Base-by-base conservation (phyloP, 176 grass and related monocot species). In the Phragmites australis region DNA sequence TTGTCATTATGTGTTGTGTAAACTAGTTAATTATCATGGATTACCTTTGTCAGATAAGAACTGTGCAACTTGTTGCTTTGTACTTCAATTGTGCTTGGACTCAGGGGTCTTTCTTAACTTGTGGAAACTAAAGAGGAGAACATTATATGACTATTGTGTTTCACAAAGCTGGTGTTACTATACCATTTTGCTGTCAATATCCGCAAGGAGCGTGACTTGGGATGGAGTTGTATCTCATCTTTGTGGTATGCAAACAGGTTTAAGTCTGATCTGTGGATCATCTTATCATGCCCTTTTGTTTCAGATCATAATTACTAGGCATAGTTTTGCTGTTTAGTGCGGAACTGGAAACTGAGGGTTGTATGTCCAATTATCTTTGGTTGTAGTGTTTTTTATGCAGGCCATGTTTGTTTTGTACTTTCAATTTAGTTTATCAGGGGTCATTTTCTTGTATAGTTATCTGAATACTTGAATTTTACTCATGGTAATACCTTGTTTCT, bases 91-190 rank as follows among this genome's bases (percentile, higher is more conserved):
- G 72, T 66, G 47, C 72, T 50, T 89, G 82, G 48, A 89, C 73
- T 77, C 88, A 82, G 88, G 77, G 26, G 49, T 78, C 74, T 72
- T 85, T 85, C 70, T 80, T 88, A 88, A 61, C 27, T 82, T 86
- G 72, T 71, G 72, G 72, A 82, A 86, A 89, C 66, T 78, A 82
- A 63, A 77, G 71, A 76, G 53, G 63, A 85, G 83, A 89, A 84
- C 70, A 72, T 22, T 85, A 77, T 79, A 71, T 75, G 73, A 43
- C 41, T 89, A 67, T 65, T 72, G 25, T 89, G 57, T 81, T 77
- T 81, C 71, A 9, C 63, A 82, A 65, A 75, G 75, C 76, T 84
- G 68, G 75, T 80, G 87, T 84, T 83, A 80, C 60, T 69, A 29
- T 79, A 51, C 51, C 60, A 68, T 88, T 66, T 80, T 68, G 58